phyloP scores from a whole-genome alignment of 1,284 basidiomycete genomes.

The Hemileia vastatrix region DNA sequence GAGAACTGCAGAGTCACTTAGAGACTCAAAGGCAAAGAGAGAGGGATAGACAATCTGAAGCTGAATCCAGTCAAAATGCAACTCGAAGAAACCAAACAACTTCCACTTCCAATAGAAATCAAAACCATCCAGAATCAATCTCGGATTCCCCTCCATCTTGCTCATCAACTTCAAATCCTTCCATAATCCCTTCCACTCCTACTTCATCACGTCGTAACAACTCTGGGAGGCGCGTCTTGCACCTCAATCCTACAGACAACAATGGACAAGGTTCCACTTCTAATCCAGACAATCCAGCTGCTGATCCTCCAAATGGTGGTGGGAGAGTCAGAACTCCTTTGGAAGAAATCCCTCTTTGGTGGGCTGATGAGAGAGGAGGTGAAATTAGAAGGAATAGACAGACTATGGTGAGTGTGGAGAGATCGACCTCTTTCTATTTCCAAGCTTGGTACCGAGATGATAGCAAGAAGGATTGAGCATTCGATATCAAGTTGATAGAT shows the following conservation, averaged over 20 bases:
- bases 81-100: neutral
- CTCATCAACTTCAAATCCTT: neutral
- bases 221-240: neutral
- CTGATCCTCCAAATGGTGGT: neutral
- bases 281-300: neutral
- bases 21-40: no score
- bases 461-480: no score
- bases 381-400: neutral
- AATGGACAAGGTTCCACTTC: neutral
- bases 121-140: neutral
- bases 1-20: no score
- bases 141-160: neutral
- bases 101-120: neutral
- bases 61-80: neutral
- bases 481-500: no score
- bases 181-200: neutral
- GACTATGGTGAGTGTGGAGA: neutral
- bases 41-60: no score
- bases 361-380: neutral
- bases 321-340: neutral
- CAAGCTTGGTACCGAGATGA: no score
- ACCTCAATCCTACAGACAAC: neutral
- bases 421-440: no score
- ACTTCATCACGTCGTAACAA: neutral
- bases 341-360: neutral